phyloP scores from a whole-genome alignment of 2,329 filamentous ascomycete genomes.

The Fusarium sp. region DNA sequence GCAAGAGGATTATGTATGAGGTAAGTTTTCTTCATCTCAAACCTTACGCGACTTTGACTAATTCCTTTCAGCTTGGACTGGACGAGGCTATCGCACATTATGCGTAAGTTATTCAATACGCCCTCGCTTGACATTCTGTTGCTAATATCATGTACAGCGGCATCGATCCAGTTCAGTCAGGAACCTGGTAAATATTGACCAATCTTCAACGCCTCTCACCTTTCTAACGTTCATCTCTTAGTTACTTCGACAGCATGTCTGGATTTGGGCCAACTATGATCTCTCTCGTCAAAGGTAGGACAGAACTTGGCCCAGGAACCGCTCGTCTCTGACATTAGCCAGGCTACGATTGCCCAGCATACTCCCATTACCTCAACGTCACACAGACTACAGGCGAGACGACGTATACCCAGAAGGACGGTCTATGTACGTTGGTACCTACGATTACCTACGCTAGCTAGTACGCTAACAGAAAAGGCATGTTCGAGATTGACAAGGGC shows the following conservation, averaged over 20 bases:
- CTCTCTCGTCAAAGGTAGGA: conserved; percentile 5
- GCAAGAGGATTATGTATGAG: conserved; percentile 5
- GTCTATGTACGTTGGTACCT: neutral
- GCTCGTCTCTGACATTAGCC: rapidly evolving
- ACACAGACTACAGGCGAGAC: neutral
- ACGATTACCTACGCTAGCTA: rapidly evolving
- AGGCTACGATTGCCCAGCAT: conserved; percentile 1
- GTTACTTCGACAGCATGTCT: conserved; percentile 8
- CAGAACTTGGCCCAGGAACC: rapidly evolving
- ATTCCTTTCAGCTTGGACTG: neutral
- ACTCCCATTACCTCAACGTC: conserved; percentile 1
- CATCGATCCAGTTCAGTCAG: neutral
- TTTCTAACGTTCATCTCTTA: neutral
- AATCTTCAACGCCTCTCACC: rapidly evolving
- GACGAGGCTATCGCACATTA: conserved; percentile 10
- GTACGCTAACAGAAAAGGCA: neutral
- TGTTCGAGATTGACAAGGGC: conserved; percentile 11
- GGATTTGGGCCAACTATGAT: neutral
- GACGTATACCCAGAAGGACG: neutral
- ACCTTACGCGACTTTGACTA: rapidly evolving
- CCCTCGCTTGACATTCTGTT: rapidly evolving
- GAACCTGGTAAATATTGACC: neutral
- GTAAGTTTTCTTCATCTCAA: rapidly evolving
- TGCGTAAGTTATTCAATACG: neutral
- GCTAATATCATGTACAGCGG: neutral